Base-by-base conservation (phyloP, 148 eudicot genomes). In the Cornus florida region DNA sequence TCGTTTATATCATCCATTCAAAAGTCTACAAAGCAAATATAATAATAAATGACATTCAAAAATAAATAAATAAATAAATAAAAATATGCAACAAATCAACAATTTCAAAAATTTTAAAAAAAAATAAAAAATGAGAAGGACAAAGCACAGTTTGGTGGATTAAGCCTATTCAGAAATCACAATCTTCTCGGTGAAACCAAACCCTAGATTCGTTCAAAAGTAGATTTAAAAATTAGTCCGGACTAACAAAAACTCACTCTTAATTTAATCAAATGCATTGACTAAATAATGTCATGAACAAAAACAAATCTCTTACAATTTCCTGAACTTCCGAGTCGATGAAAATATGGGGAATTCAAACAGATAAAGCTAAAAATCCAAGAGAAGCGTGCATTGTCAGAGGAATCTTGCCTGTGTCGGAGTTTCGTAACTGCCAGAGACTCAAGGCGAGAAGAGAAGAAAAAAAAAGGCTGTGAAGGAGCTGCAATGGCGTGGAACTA, bases 1-100 rank as follows among this genome's bases (percentile, higher is more conserved):
- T 86, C 85, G 69, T 31, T 82, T 70, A 60, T 79, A 48, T 35
- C 78, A 59, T 35, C 78, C 82, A 86, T 82, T 60, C 64, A 10
- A 28, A 70, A 71, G n/a, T 79, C 73, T 72, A 79, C 32, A 43
- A 53, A 46, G 38, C 35, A 75, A 38, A 38, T 64, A 66, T n/a
- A 22, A 67, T 24, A 39, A 7, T 32, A 78, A 13, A 62, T 20
- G 17, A 38, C 39, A 71, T 24, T 13, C 70, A 60, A n/a, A n/a
- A n/a, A n/a, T n/a, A n/a, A 70, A 28, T 28, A 28, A 59, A 35
- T 62, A 65, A 78, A 24, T 59, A 0, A 20, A 22, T 22, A 35
- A 13, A 43, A 3, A 43, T 43, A 43, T 43, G 8, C 48, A 6
- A 62, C 6, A 6, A 62, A 62, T 53, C 59, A 53, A 53, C 59